Evolutionary conservation across 257 asterid genomes (phyloP).

Genomic region (Cruciata laevipes): DNA sequence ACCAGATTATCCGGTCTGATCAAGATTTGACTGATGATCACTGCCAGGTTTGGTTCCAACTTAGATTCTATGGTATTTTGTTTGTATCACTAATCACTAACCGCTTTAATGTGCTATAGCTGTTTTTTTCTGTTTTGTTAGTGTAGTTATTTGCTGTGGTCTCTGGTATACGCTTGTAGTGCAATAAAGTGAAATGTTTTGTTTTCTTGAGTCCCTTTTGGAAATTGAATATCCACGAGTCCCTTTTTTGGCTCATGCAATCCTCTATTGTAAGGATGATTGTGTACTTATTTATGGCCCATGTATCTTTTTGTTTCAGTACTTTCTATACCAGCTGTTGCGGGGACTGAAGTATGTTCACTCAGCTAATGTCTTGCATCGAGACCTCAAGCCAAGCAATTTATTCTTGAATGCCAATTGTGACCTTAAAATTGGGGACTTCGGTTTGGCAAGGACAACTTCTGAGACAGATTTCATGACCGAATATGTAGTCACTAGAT

Average conservation of each 20-base stretch:
- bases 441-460: conserved; percentile 96
- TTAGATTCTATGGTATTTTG: conserved; percentile 9
- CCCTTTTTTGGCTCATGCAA: not conserved
- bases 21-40: conserved; percentile 83
- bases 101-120: not conserved
- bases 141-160: not conserved
- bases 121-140: not conserved
- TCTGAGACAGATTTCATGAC: conserved; percentile 99
- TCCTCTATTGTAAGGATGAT: not conserved
- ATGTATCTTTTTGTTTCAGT: conserved; percentile 41
- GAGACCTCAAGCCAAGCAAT: conserved; percentile 94
- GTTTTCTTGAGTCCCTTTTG: not conserved
- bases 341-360: conserved; percentile 94
- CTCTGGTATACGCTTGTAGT: not conserved
- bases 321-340: conserved; percentile 82
- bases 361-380: conserved; percentile 91
- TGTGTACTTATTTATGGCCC: not conserved
- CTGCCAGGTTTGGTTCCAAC: conserved; percentile 75
- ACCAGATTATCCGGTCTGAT: conserved; percentile 86
- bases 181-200: not conserved
- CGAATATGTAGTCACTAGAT: conserved; percentile 92
- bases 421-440: conserved; percentile 84
- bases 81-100: not conserved
- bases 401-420: conserved; percentile 78
- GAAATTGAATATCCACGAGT: not conserved